Percentiles rank a stretch among this genome's conserved stretches.
Conservation (phyloP, 169 alveolate genomes). For the Plasmodium reichenowi region DNA sequence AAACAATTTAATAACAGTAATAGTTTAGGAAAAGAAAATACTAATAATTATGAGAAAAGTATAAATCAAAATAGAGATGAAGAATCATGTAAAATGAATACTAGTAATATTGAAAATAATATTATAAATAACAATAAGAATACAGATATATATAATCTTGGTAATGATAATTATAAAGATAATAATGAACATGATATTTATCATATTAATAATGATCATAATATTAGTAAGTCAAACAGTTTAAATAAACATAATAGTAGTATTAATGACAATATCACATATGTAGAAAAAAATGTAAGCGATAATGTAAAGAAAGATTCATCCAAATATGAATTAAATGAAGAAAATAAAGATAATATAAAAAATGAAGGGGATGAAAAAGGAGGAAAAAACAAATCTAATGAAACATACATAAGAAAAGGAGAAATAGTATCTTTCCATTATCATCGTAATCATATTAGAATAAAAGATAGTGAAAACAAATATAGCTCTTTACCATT, state of each 20-base stretch:
- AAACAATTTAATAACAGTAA: neutral
- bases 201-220: neutral
- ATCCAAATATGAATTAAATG: neutral
- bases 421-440: constrained; percentile 80
- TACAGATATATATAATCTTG: neutral
- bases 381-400: neutral
- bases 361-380: neutral
- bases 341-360: neutral
- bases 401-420: constrained; percentile 65
- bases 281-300: neutral
- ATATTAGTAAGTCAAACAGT: neutral
- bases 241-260: neutral
- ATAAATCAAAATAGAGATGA: constrained; percentile 8
- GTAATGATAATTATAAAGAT: constrained; percentile 1
- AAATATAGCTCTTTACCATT: constrained; percentile 78
- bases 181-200: neutral
- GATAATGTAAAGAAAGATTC: neutral
- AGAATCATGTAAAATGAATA: constrained; percentile 9
- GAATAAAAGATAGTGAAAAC: constrained; percentile 67
- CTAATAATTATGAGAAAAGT: neutral
- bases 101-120: constrained; percentile 2
- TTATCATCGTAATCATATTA: constrained; percentile 63
- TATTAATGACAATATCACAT: neutral
- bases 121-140: neutral
- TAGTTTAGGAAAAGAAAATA: neutral